phyloP scores from a whole-genome alignment of 2,329 filamentous ascomycete genomes.

The Aspergillus floridensis region DNA sequence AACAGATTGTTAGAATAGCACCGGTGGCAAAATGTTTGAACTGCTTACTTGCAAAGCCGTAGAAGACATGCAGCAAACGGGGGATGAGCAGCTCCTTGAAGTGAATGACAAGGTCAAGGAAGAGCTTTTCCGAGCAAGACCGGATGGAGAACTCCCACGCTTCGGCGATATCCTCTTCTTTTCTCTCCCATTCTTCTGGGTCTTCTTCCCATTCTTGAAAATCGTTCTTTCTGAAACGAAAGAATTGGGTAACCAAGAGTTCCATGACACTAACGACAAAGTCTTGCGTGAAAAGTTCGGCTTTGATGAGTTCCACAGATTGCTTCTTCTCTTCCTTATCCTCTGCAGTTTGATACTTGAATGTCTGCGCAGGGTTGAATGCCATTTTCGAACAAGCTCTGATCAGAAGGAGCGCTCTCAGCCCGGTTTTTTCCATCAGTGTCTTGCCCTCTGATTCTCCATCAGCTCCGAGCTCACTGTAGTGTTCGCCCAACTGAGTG shows the following conservation, averaged over 20 bases:
- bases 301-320: constrained; percentile 68
- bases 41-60: constrained; percentile 65
- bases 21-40: neutral
- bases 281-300: constrained; percentile 69
- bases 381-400: constrained; percentile 82
- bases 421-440: constrained; percentile 72
- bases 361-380: constrained; percentile 74
- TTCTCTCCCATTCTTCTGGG: constrained; percentile 91
- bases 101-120: constrained; percentile 84
- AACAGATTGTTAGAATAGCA: constrained; percentile 16
- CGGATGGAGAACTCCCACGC: constrained; percentile 91
- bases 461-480: constrained; percentile 42
- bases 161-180: constrained; percentile 78
- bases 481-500: constrained; percentile 71
- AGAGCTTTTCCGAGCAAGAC: constrained; percentile 89
- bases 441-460: constrained; percentile 51
- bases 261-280: constrained; percentile 81
- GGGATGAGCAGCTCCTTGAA: constrained; percentile 79
- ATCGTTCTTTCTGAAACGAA: constrained; percentile 81
- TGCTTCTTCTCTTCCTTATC: constrained; percentile 72
- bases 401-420: constrained; percentile 80
- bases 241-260: constrained; percentile 79
- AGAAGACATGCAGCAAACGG: constrained; percentile 79
- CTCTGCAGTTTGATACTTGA: constrained; percentile 74
- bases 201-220: constrained; percentile 91